Percentiles rank a stretch among this genome's conserved stretches.
Conservation (phyloP, 2,329 filamentous ascomycete genomes). For the Peltaster fructicola region DNA sequence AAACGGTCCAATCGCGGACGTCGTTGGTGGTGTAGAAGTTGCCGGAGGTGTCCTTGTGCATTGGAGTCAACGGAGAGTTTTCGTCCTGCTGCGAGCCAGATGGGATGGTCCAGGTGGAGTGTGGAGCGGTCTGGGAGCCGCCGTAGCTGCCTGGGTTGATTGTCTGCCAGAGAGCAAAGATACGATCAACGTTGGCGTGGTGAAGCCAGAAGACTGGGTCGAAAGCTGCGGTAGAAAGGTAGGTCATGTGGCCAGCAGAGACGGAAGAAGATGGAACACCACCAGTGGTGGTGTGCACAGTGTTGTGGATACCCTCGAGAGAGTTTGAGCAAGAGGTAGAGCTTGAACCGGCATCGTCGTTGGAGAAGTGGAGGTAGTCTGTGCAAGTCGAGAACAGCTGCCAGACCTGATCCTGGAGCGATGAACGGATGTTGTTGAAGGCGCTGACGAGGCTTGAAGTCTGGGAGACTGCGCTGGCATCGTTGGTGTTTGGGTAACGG, state of each 20-base stretch:
- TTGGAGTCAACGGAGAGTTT: conserved; percentile 32
- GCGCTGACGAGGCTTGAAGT: conserved; percentile 6
- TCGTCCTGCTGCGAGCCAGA: conserved; percentile 5
- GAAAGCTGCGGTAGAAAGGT: conserved; percentile 14
- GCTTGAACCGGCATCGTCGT: conserved; percentile 11
- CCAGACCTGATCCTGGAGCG: conserved; percentile 17
- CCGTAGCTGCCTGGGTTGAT: conserved; percentile 6
- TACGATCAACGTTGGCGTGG: conserved; percentile 18
- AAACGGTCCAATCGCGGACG: conserved; percentile 36
- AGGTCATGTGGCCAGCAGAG: conserved; percentile 16
- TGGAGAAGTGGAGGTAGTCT: conserved; percentile 16
- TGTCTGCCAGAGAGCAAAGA: conserved; percentile 18
- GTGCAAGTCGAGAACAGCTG: conserved; percentile 16
- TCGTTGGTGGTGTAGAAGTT: conserved; percentile 51
- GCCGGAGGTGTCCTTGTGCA: conserved; percentile 39
- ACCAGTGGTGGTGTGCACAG: conserved; percentile 15
- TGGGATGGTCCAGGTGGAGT: conserved; percentile 7
- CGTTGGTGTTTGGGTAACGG: conserved; percentile 15
- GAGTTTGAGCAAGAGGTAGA: conserved; percentile 15
- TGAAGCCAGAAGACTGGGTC: conserved; percentile 20
- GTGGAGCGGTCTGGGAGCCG: conserved; percentile 5
- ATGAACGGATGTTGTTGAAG: conserved; percentile 14
- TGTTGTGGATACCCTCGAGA: conserved; percentile 20
- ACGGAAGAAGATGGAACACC: conserved; percentile 8
- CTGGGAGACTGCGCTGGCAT: conserved; percentile 8